Conservation (phyloP, 257 asterid genomes). For the Ehretia macrophylla region DNA sequence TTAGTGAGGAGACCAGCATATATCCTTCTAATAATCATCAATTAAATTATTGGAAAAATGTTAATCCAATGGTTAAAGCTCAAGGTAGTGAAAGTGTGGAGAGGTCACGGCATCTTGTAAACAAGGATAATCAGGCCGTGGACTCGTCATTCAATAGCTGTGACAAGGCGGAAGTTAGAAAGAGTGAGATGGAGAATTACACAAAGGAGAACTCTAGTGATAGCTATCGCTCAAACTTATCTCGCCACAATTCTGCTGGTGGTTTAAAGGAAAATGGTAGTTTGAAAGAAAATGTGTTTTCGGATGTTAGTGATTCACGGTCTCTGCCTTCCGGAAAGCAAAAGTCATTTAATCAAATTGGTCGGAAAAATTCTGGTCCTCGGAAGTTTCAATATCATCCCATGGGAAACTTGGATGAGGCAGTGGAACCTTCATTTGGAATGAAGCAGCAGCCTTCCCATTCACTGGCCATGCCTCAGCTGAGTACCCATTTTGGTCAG, state of each 20-base stretch:
- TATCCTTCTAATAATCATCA: conserved; percentile 39
- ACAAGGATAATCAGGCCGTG: conserved; percentile 28
- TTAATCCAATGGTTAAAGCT: conserved; percentile 32
- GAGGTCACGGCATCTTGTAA: conserved; percentile 34
- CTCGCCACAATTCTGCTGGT: conserved; percentile 46
- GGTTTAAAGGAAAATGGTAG: conserved; percentile 44
- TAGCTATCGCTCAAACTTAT: conserved; percentile 51
- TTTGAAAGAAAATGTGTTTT: conserved; percentile 40
- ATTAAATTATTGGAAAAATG: conserved; percentile 59
- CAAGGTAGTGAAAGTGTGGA: conserved; percentile 46
- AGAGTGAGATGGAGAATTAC: conserved; percentile 41
- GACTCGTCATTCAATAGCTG: conserved; percentile 20
- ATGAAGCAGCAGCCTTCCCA: conserved; percentile 43
- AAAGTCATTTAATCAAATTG: conserved; percentile 44
- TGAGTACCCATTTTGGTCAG: conserved; percentile 31
- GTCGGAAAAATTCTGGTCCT: conserved; percentile 45
- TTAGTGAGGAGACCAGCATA: conserved; percentile 43
- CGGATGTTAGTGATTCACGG: conserved; percentile 53
- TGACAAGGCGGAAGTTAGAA: conserved; percentile 36
- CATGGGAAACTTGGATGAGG: conserved; percentile 76
- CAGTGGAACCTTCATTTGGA: conserved; percentile 39
- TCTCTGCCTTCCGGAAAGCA: conserved; percentile 50
- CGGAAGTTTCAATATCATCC: conserved; percentile 87
- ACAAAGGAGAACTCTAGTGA: conserved; percentile 58
- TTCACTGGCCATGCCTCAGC: conserved; percentile 28